phyloP scores from a whole-genome alignment of 2,329 filamentous ascomycete genomes.

The Catunica adiposa region DNA sequence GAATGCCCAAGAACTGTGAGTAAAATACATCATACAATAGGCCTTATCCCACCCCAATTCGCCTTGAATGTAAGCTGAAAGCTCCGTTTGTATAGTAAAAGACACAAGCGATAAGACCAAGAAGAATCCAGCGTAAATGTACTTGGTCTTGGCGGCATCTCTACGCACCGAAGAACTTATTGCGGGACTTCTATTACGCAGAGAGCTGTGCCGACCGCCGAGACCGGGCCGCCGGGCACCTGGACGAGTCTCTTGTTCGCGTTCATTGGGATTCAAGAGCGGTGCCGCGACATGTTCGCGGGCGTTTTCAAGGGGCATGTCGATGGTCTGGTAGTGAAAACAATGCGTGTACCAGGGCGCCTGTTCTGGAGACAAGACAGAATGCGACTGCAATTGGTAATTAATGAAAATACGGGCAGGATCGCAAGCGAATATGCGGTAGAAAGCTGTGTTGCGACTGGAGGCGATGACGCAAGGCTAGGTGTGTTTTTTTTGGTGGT shows the following conservation, averaged over 20 bases:
- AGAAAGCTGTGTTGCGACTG: not conserved
- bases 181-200: conserved; percentile 56
- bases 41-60: conserved; percentile 90
- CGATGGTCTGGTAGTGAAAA: not conserved
- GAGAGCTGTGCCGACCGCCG: conserved; percentile 34
- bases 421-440: not conserved
- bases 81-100: conserved; percentile 90
- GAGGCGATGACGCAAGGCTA: not conserved
- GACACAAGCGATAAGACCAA: conserved; percentile 66
- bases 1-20: conserved; percentile 82
- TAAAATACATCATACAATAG: conserved; percentile 99
- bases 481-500: not conserved
- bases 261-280: conserved; percentile 6
- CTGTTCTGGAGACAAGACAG: not conserved
- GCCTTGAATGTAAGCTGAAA: conserved; percentile 86
- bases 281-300: conserved; percentile 11
- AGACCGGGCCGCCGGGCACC: not conserved
- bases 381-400: not conserved
- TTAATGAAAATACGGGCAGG: not conserved
- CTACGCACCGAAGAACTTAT: conserved; percentile 24
- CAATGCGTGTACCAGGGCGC: not conserved
- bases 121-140: conserved; percentile 75
- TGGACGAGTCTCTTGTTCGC: not conserved
- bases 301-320: not conserved
- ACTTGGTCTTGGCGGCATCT: conserved; percentile 52